Evolutionary conservation across 148 eudicot genomes (phyloP).

Genomic region (Cornus florida): DNA sequence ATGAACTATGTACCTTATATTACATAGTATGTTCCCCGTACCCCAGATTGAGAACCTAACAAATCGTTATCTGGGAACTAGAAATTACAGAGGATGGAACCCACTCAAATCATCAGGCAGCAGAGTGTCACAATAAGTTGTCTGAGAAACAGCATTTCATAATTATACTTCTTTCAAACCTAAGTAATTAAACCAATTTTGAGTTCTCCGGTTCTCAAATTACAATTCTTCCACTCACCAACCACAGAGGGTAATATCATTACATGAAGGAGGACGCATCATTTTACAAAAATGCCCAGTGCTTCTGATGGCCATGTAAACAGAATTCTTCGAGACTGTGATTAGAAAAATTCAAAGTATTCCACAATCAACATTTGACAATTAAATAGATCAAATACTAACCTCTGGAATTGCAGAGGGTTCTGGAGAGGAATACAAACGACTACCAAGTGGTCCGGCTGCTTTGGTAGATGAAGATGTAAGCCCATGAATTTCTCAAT

Average conservation of each 20-base stretch:
- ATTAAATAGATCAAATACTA: not conserved
- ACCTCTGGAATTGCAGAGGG: slow-evolving; percentile 27
- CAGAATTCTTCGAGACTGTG: not conserved
- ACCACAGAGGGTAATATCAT: not conserved
- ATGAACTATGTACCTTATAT: too few relatives aligned
- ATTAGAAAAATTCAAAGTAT: too few relatives aligned
- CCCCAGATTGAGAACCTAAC: too few relatives aligned
- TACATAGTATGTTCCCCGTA: too few relatives aligned
- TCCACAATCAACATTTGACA: not conserved
- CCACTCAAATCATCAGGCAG: too few relatives aligned
- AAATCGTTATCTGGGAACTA: too few relatives aligned
- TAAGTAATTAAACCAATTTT: too few relatives aligned
- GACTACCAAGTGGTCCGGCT: slow-evolving; percentile 51
- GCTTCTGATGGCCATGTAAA: not conserved
- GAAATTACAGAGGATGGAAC: too few relatives aligned
- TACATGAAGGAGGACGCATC: not conserved
- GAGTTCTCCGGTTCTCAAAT: not conserved
- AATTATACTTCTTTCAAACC: too few relatives aligned
- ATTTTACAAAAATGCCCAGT: not conserved
- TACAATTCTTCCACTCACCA: not conserved
- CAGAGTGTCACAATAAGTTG: not conserved
- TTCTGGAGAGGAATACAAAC: slow-evolving; percentile 55
- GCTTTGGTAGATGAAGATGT: slow-evolving; percentile 34
- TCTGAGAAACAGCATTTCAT: not conserved
- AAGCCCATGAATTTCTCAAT: slow-evolving; percentile 5